A percentile compares a stretch with the other conserved stretches of the same genome.
These are phyloP conservation scores for Hamamelis virginiana DNA, from an alignment of 164 flowering plant genomes.

Conservation along the genomic window DNA sequence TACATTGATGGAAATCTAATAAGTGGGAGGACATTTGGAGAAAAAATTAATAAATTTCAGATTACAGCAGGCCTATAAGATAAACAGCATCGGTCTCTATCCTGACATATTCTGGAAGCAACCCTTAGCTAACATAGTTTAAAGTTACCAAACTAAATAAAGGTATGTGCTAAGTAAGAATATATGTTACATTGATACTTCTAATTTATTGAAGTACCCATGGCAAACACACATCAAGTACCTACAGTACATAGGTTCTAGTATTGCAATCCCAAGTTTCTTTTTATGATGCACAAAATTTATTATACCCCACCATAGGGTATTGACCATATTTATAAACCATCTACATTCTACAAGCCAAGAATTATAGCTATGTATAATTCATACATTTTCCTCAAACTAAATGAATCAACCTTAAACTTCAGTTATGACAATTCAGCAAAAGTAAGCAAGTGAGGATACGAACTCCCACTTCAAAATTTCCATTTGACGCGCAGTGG, in stretches of 20 bases:
- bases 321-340: not conserved
- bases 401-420: not conserved
- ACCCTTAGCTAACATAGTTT: not conserved
- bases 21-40: no score
- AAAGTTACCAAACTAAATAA: no score
- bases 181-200: no score
- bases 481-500: constrained; percentile 85
- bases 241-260: not conserved
- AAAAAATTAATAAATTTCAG: no score
- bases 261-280: no score
- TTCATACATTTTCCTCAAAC: not conserved
- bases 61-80: no score
- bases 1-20: no score
- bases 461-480: constrained; percentile 99
- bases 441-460: constrained; percentile 43
- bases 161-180: no score
- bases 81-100: no score
- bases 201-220: not conserved
- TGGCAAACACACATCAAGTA: not conserved
- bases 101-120: no score
- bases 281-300: not conserved
- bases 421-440: not conserved
- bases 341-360: not conserved
- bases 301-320: not conserved
- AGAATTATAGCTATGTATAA: not conserved